phyloP scores from a whole-genome alignment of 2,329 filamentous ascomycete genomes.

The Pseudogymnoascus sp. region DNA sequence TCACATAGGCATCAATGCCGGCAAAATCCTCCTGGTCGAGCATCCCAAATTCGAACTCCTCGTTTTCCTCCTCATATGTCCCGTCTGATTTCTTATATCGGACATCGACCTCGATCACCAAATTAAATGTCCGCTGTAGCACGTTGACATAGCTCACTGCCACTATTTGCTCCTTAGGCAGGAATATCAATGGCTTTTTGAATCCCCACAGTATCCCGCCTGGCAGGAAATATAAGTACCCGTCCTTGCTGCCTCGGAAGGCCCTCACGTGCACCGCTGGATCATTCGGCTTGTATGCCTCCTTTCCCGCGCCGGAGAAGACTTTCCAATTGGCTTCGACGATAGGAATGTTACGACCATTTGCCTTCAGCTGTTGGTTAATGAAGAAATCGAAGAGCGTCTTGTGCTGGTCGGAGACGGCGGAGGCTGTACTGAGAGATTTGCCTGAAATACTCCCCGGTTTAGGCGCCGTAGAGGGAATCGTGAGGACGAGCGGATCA shows the following conservation, averaged over 20 bases:
- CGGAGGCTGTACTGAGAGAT: slow-evolving; percentile 40
- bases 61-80: slow-evolving; percentile 37
- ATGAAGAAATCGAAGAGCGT: slow-evolving; percentile 54
- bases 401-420: slow-evolving; percentile 50
- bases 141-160: slow-evolving; percentile 61
- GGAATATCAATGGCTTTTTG: slow-evolving; percentile 59
- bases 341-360: slow-evolving; percentile 40
- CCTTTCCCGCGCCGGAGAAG: slow-evolving; percentile 48
- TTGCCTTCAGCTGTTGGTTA: slow-evolving; percentile 41
- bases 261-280: slow-evolving; percentile 57
- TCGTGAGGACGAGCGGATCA: slow-evolving; percentile 59
- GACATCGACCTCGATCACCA: slow-evolving; percentile 49
- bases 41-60: slow-evolving; percentile 61
- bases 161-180: slow-evolving; percentile 50
- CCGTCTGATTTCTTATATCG: slow-evolving; percentile 24
- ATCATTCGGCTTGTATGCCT: slow-evolving; percentile 49
- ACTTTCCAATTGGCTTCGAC: slow-evolving; percentile 44
- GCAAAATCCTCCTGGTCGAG: slow-evolving; percentile 59
- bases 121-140: slow-evolving; percentile 59
- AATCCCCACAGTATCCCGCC: slow-evolving; percentile 61
- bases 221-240: slow-evolving; percentile 57
- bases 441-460: slow-evolving; percentile 46
- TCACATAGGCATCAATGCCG: slow-evolving; percentile 56
- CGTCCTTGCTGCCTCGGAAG: slow-evolving; percentile 60
- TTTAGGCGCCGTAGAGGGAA: slow-evolving; percentile 52